Base-by-base conservation (phyloP, 768 basidiomycete species). In the Cubamyces sp. region DNA sequence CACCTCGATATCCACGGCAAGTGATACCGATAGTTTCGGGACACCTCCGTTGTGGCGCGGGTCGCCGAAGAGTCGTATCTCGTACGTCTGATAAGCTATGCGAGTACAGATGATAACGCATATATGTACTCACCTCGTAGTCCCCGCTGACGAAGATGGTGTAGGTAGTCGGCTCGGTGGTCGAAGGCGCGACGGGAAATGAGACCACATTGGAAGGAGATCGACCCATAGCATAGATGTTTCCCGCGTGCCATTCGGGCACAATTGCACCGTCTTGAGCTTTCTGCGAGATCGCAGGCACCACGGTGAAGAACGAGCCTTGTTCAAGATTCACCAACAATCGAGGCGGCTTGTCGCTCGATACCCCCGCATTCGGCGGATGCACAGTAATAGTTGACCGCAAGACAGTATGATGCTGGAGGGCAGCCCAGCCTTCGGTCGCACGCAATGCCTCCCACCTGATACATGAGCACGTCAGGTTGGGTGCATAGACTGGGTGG, bases 31-130 rank as follows among this genome's bases (percentile, higher is more conserved):
- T 60, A 91, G 83, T 14, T 78, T 75, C 0, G 92, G 92, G 3
- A 76, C 57, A 0, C 79, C 74, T 7, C 68, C 64, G 1, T 42
- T 76, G 8, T 74, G 74, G 11, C 66, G 74, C 11, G 92, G 91
- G 72, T 91, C 90, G 7, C 92, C 92, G 71, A 94, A 96, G 49
- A 94, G 79, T 64, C 93, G 80, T 59, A 94, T 92, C 89, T n/a
- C n/a, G n/a, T 93, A 37, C 43, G 46, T 46, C 52, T 53, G 52
- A 48, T 56, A 50, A 26, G 39, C 42, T 28, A 16, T 45, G 23
- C 61, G 34, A 21, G 30, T 30, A 50, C 23, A 21, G 9, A 6
- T 5, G 18, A 34, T 47, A 37, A 43, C 23, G 58, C 25, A 23
- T 28, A 55, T 6, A 45, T n/a, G 14, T 30, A 60, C 54, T 41